Conservation (phyloP, 495 filamentous ascomycete genomes). For the Hypoxylon crocopeplum region DNA sequence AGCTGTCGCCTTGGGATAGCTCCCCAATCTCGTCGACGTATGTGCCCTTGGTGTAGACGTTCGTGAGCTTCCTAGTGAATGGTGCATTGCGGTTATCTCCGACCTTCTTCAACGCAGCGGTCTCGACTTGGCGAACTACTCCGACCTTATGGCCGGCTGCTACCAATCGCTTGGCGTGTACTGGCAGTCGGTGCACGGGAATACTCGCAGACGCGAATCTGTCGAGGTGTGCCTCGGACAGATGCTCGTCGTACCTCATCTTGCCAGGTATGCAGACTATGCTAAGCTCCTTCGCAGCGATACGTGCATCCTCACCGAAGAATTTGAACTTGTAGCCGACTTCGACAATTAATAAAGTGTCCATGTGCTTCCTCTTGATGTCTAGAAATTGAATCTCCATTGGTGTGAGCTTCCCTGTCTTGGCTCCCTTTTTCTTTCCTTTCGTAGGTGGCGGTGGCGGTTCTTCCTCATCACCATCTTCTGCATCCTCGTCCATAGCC, state of each 20-base stretch:
- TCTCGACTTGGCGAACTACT: conserved; percentile 95
- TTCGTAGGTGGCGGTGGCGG: conserved; percentile 52
- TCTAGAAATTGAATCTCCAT: conserved; percentile 93
- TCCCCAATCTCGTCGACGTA: conserved; percentile 96
- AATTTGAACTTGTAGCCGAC: conserved; percentile 99
- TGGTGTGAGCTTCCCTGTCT: conserved; percentile 88
- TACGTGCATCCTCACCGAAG: conserved; percentile 94
- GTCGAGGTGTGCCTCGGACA: conserved; percentile 90
- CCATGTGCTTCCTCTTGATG: conserved; percentile 90
- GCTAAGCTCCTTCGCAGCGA: conserved; percentile 87
- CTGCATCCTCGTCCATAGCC: conserved; percentile 53
- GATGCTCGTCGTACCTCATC: conserved; percentile 92
- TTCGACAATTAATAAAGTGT: conserved; percentile 87
- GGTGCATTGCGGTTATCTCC: conserved; percentile 95
- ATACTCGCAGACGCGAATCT: conserved; percentile 96
- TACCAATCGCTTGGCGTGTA: conserved; percentile 94
- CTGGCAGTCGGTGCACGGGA: conserved; percentile 87
- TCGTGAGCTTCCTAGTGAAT: conserved; percentile 91
- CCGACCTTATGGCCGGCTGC: conserved; percentile 95
- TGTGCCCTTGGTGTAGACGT: conserved; percentile 97
- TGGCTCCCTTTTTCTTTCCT: conserved; percentile 69
- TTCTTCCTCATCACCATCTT: conserved; percentile 64
- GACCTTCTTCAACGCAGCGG: conserved; percentile 94
- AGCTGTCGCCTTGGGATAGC: conserved; percentile 59
- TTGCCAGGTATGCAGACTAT: conserved; percentile 99